Conservation (phyloP, 176 grass and related monocot genomes). For the Aegilops umbellulata region DNA sequence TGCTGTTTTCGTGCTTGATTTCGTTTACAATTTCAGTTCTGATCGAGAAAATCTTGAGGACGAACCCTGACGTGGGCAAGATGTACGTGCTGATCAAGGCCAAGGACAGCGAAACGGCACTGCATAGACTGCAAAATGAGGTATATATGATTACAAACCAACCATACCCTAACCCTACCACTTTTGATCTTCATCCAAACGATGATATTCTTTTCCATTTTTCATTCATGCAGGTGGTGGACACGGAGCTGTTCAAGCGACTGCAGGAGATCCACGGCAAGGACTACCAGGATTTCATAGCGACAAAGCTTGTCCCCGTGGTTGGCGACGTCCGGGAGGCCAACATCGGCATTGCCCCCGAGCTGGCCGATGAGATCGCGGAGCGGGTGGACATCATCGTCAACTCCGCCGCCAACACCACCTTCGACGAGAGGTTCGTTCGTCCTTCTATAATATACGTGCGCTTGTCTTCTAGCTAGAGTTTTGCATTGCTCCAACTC, state of each 20-base stretch:
- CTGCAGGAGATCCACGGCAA: constrained; percentile 71
- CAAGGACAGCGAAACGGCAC: constrained; percentile 61
- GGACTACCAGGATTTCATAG: constrained; percentile 60
- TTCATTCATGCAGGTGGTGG: constrained; percentile 32
- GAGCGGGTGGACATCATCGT: constrained; percentile 73
- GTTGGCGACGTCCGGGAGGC: constrained; percentile 76
- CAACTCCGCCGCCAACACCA: constrained; percentile 86
- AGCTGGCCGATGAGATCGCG: constrained; percentile 55
- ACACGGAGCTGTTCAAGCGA: constrained; percentile 69
- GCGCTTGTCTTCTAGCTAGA: too few relatives aligned
- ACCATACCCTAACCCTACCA: neutral
- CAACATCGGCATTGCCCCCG: constrained; percentile 69
- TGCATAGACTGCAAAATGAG: constrained; percentile 61
- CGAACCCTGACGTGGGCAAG: constrained; percentile 70
- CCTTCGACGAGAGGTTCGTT: constrained; percentile 98
- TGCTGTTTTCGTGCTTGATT: constrained; percentile 3
- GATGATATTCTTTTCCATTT: too few relatives aligned
- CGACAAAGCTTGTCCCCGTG: constrained; percentile 69
- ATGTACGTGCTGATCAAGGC: constrained; percentile 93
- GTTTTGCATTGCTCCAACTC: neutral
- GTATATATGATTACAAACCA: constrained; percentile 12
- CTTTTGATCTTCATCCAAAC: too few relatives aligned
- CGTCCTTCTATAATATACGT: neutral
- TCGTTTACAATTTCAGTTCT: constrained; percentile 47
- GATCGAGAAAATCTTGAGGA: constrained; percentile 88